Conservation (phyloP, 129 eudicot genomes). For the Centrapalus pauciflorus region DNA sequence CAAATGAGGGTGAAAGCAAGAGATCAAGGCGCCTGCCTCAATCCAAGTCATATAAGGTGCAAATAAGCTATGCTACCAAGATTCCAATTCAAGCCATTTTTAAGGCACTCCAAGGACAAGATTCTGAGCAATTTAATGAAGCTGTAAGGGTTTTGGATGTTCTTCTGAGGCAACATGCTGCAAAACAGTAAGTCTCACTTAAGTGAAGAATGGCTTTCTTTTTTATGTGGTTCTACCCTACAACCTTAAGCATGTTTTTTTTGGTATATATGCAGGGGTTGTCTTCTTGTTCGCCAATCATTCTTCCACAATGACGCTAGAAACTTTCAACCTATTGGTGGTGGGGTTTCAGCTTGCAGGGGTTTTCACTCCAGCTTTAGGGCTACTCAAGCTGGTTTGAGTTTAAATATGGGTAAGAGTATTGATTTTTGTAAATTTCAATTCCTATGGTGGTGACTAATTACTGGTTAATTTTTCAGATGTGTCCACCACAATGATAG, state of each 20-base stretch:
- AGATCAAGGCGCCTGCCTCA: constrained; percentile 33
- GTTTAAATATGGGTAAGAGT: constrained; percentile 63
- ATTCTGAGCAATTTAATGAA: constrained; percentile 70
- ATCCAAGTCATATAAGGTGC: constrained; percentile 54
- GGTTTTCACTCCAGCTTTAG: constrained; percentile 93
- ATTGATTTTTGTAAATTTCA: neutral
- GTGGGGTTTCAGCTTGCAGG: constrained; percentile 78
- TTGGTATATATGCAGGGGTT: constrained; percentile 50
- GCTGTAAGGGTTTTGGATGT: constrained; percentile 85
- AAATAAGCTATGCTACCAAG: constrained; percentile 71
- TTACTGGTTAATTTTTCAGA: constrained; percentile 30
- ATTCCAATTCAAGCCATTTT: constrained; percentile 82
- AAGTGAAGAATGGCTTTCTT: neutral
- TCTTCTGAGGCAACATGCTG: constrained; percentile 87
- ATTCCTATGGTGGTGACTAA: neutral
- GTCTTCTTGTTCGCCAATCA: constrained; percentile 84
- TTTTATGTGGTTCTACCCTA: neutral
- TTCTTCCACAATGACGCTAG: constrained; percentile 68
- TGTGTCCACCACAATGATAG: constrained; percentile 70
- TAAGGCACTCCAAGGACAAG: constrained; percentile 68
- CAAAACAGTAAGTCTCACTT: constrained; percentile 64
- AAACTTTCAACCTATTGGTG: constrained; percentile 59
- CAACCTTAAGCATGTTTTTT: neutral
- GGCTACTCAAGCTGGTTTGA: constrained; percentile 76
- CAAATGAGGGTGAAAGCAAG: constrained; percentile 30